phyloP scores from a whole-genome alignment of 2,329 filamentous ascomycete genomes.

The Biscogniauxia mediterranea region DNA sequence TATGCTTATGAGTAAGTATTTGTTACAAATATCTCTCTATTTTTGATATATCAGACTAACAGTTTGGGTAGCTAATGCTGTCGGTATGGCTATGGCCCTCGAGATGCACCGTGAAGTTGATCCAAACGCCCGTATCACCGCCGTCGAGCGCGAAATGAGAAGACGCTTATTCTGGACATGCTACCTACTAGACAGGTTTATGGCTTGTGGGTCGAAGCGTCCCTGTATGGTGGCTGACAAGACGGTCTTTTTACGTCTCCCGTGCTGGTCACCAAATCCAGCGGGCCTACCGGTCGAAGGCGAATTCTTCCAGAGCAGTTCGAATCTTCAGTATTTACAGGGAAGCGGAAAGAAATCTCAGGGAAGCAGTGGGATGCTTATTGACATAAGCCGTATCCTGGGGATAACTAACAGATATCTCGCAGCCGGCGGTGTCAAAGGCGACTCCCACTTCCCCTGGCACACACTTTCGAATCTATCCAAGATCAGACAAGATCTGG shows the following conservation, averaged over 20 bases:
- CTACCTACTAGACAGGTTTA: constrained; percentile 82
- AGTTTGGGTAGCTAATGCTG: constrained; percentile 58
- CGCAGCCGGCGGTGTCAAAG: constrained; percentile 81
- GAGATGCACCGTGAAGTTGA: constrained; percentile 78
- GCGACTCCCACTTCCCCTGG: constrained; percentile 89
- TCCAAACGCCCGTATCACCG: constrained; percentile 56
- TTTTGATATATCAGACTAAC: constrained; percentile 33
- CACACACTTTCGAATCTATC: constrained; percentile 82
- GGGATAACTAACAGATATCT: constrained; percentile 83
- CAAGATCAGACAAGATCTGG: constrained; percentile 80
- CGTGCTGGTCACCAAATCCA: constrained; percentile 67
- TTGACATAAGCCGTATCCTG: constrained; percentile 79
- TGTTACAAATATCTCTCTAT: background rate
- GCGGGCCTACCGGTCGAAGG: constrained; percentile 66
- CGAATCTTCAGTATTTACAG: constrained; percentile 72
- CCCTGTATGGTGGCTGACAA: constrained; percentile 79
- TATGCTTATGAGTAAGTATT: constrained; percentile 71
- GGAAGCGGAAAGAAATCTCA: constrained; percentile 68
- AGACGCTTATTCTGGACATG: constrained; percentile 86
- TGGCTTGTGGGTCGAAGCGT: constrained; percentile 76
- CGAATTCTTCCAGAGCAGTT: constrained; percentile 76
- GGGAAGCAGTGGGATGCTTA: constrained; percentile 75
- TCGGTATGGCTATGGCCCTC: constrained; percentile 80
- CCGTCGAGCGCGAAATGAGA: constrained; percentile 71
- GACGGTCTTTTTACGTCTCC: constrained; percentile 71